Conservation (phyloP, 768 basidiomycete genomes). For the Rubroboletus satanas region DNA sequence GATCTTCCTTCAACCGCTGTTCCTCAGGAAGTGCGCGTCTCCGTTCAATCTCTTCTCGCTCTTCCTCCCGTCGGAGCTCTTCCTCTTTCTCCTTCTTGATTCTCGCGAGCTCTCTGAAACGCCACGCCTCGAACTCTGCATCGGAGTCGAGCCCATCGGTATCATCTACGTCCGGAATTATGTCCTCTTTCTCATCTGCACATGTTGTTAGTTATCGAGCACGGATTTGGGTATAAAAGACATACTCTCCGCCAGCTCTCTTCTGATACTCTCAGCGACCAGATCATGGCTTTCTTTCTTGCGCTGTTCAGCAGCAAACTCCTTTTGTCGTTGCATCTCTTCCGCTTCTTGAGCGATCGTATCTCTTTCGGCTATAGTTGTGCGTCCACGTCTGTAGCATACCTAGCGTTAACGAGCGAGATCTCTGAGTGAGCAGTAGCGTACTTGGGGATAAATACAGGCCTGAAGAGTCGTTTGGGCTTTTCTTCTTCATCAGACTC, state of each 20-base stretch:
- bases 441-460: slow-evolving; percentile 94
- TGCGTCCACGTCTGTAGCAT: slow-evolving; percentile 61
- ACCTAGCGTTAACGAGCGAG: neutral
- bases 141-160: slow-evolving; percentile 89
- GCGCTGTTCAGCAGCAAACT: slow-evolving; percentile 75
- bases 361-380: slow-evolving; percentile 68
- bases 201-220: neutral
- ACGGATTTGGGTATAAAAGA: slow-evolving; percentile 12
- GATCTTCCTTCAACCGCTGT: slow-evolving; percentile 86
- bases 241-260: slow-evolving; percentile 90
- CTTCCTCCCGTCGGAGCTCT: slow-evolving; percentile 72
- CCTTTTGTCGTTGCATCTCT: slow-evolving; percentile 64
- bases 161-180: slow-evolving; percentile 88
- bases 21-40: slow-evolving; percentile 91
- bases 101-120: slow-evolving; percentile 86
- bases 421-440: slow-evolving; percentile 23
- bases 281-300: slow-evolving; percentile 86
- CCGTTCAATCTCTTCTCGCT: slow-evolving; percentile 88
- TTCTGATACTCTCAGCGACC: slow-evolving; percentile 89
- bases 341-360: slow-evolving; percentile 69
- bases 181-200: slow-evolving; percentile 83
- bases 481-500: slow-evolving; percentile 72
- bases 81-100: slow-evolving; percentile 95
- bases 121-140: slow-evolving; percentile 94
- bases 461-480: slow-evolving; percentile 76